Evolutionary conservation across 371 early-diverging fungal genomes (phyloP), one percentile per base, ranked within the genome.

Genomic region (Mortierella sp.): DNA sequence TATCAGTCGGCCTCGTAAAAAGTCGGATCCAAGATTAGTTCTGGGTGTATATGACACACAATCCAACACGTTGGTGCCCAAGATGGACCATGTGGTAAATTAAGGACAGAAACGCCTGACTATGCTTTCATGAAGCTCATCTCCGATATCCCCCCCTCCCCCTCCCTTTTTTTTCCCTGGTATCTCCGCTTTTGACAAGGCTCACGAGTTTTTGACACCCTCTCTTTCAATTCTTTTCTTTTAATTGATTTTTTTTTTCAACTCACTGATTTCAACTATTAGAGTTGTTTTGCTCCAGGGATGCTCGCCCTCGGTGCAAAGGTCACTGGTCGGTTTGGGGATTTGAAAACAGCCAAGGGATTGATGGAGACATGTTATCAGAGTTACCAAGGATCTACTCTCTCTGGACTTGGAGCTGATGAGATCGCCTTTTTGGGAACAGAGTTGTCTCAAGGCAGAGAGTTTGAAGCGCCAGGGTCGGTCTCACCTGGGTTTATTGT

Each of bases 261-360:
- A 82, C 21, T 55, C 29, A 11, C n/a, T n/a, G n/a, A n/a, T n/a
- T 65, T 23, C 15, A 6, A 26, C 37, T 3, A 18, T 21, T 47
- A 86, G 84, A 84, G 87, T 1, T 91, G 92, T 65, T 92, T 89
- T 68, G 88, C 86, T 12, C 91, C 91, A 23, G 91, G 91, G 5
- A 89, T 93, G 87, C 80, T 94, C 23, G 88, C 89, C 0, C 69
- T 91, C 6, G 92, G 92, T 3, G 83, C 90, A 7, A 72, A 81
- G 23, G 76, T 82, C 14, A 68, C 86, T 6, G 75, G 84, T 52
- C 65, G 84, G 48, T 70, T 84, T 5, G 84, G 86, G 52, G 85
- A 88, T 62, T 45, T 88, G 67, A 37, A 48, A 2, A 59, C 72
- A n/a, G 87, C 86, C 1, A 77, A 83, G 60, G 86, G 84, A 4